These are phyloP conservation scores for Talaromyces funiculosus DNA, from an alignment of 2,329 filamentous ascomycete species.

Conservation along the genomic window DNA sequence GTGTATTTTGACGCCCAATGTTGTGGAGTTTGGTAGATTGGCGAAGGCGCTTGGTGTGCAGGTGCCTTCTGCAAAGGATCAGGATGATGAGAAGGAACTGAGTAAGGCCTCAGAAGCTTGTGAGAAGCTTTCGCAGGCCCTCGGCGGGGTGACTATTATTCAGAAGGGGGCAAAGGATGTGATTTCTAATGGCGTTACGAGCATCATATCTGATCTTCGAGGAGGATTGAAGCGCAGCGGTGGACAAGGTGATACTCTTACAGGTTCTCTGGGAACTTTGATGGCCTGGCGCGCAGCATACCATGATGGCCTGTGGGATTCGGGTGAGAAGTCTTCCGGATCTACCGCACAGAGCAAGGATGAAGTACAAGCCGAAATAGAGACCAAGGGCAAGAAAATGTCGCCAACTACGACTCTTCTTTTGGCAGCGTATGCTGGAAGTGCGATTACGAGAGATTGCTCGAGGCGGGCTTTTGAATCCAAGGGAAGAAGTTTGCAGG, in stretches of 20 bases:
- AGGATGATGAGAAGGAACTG: constrained; percentile 35
- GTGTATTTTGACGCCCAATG: constrained; percentile 89
- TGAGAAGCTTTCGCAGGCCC: constrained; percentile 63
- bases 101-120: constrained; percentile 55
- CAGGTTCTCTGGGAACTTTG: constrained; percentile 81
- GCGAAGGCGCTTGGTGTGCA: constrained; percentile 70
- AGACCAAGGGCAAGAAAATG: constrained; percentile 51
- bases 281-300: constrained; percentile 86
- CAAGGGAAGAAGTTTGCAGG: constrained; percentile 82
- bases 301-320: constrained; percentile 71
- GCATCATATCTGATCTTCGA: constrained; percentile 67
- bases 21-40: constrained; percentile 82
- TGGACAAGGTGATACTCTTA: constrained; percentile 92
- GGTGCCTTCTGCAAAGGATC: constrained; percentile 39
- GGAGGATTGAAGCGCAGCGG: constrained; percentile 87
- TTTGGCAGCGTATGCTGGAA: constrained; percentile 79
- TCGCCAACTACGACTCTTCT: constrained; percentile 57
- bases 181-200: constrained; percentile 72
- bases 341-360: constrained; percentile 31
- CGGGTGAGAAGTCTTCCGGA: constrained; percentile 27
- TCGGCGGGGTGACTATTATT: constrained; percentile 84
- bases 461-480: constrained; percentile 81
- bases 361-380: constrained; percentile 36
- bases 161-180: constrained; percentile 82
- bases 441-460: constrained; percentile 81